Base-by-base conservation (phyloP, 768 basidiomycete genomes). In the Psilocybe sp. region DNA sequence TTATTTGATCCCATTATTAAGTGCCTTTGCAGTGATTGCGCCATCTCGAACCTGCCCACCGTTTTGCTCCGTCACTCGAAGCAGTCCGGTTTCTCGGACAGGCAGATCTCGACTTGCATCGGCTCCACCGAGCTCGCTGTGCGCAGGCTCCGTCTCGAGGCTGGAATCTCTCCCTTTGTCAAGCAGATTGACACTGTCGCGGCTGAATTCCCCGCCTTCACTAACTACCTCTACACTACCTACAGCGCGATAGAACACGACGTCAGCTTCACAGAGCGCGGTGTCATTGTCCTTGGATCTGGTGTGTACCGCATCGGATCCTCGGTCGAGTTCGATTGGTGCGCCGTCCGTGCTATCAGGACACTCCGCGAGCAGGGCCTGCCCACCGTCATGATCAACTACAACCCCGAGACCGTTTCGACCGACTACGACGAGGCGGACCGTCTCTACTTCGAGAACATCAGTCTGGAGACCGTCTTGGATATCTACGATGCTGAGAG, bases 141-240 rank as follows among this genome's bases (percentile, higher is more conserved):
- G 28, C 91, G 96, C 50, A 81, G 88, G 37, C 76, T 94, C 44
- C 89, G 96, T 49, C 87, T 92, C 64, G 96, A 98, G 68, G 69
- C 71, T 41, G 81, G 79, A 32, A 87, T 98, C 60, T 76, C 77
- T 11, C 95, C 95, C 0, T 96, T 92, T 66, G 89, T 97, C 70
- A 98, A 98, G 76, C 96, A 98, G 65, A 99, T 98, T 66, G 97
- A 99, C 61, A 98, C 97, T 0, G 95, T 98, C 48, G 97, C 97
- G 10, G 96, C 97, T 23, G 95, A 98, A 64, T 99, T 98, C 81
- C 96, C 97, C 1, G 94, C 95, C 1, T 92, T 87, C 76, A 98
- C 97, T 48, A 99, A 99, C 74, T 98, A 98, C 69, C 85, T 99
- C 40, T 98, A 99, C 73, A 97, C 89, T 38, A 97, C 95, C 0